Base-by-base conservation (phyloP, 2,329 filamentous ascomycete species). In the Fusarium humuli region DNA sequence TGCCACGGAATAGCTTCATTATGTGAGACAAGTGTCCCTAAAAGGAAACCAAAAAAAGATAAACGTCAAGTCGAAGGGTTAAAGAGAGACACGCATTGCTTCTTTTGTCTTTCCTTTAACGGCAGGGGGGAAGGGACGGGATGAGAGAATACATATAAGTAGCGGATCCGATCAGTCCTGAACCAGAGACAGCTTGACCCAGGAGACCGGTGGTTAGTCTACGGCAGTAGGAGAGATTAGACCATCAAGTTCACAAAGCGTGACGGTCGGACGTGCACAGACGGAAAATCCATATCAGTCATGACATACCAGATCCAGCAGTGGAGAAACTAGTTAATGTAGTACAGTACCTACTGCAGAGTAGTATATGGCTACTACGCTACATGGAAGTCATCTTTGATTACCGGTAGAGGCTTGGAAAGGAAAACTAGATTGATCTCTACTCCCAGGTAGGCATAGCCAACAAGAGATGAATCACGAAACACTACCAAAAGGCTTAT, bases 221-320 rank as follows among this genome's bases (percentile, higher is more conserved):
- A 27, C 25, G 25, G 25, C 25, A 27, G 25, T 10, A 27, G 25
- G 10, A 27, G 25, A 27, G 25, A 27, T 27, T 27, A 27, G 25
- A 27, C 25, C 25, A 27, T 27, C 25, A 10, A 27, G 10, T 27
- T 9, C 9, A 41, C 34, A 41, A 16, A 52, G 5, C 12, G 7
- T 41, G 32, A 25, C 16, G 49, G 6, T 53, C 49, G 27, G 49
- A 53, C 34, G 32, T 53, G 49, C 49, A 53, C 49, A 53, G 49
- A 53, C 37, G 18, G 32, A 22, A 29, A 29, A 12, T 53, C n/a
- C 5, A 20, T 22, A 49, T 32, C 47, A 49, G 47, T 49, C 20
- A 16, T 44, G 41, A 23, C 34, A 37, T 37, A n/a, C 18, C 18
- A 37, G 34, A 37, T 37, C 34, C 34, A 7, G 34, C 34, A 37